phyloP scores from a whole-genome alignment of 2,329 filamentous ascomycete genomes.

The Xylariaceae sp. region DNA sequence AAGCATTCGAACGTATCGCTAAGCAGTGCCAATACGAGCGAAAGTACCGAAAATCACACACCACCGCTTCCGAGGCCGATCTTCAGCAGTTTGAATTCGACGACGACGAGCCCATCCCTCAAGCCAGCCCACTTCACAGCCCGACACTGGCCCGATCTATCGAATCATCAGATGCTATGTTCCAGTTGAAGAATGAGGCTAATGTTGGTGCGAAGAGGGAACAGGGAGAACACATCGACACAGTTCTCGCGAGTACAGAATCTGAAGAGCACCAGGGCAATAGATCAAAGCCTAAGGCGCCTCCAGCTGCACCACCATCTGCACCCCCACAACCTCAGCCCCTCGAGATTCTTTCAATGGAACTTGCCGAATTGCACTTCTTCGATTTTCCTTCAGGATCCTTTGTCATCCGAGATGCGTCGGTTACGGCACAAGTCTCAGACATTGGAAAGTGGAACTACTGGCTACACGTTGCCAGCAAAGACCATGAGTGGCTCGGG shows the following conservation, averaged over 20 bases:
- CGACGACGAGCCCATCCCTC: slow-evolving; percentile 66
- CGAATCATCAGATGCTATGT: slow-evolving; percentile 63
- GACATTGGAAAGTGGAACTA: slow-evolving; percentile 94
- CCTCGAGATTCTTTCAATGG: slow-evolving; percentile 74
- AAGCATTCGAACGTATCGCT: slow-evolving; percentile 81
- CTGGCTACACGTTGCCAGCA: slow-evolving; percentile 85
- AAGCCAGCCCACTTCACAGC: slow-evolving; percentile 66
- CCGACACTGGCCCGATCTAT: slow-evolving; percentile 61
- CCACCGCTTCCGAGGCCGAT: slow-evolving; percentile 81
- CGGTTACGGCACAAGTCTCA: slow-evolving; percentile 78
- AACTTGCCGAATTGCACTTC: slow-evolving; percentile 85
- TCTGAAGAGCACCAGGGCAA: slow-evolving; percentile 39
- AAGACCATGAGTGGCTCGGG: slow-evolving; percentile 82
- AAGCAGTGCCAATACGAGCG: slow-evolving; percentile 97
- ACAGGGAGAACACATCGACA: slow-evolving; percentile 17
- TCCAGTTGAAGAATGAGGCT: slow-evolving; percentile 53
- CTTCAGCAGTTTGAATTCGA: slow-evolving; percentile 82
- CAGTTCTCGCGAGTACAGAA: slow-evolving; percentile 38
- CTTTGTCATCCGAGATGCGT: slow-evolving; percentile 79
- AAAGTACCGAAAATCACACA: slow-evolving; percentile 82
- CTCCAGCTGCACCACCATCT: slow-evolving; percentile 51
- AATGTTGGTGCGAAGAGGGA: slow-evolving; percentile 56
- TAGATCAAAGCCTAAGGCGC: slow-evolving; percentile 12
- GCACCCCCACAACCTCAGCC: slow-evolving; percentile 71
- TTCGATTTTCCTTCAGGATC: slow-evolving; percentile 89